Base-by-base conservation (phyloP, 345 rosid genomes). In the Gossypium herbaceum region DNA sequence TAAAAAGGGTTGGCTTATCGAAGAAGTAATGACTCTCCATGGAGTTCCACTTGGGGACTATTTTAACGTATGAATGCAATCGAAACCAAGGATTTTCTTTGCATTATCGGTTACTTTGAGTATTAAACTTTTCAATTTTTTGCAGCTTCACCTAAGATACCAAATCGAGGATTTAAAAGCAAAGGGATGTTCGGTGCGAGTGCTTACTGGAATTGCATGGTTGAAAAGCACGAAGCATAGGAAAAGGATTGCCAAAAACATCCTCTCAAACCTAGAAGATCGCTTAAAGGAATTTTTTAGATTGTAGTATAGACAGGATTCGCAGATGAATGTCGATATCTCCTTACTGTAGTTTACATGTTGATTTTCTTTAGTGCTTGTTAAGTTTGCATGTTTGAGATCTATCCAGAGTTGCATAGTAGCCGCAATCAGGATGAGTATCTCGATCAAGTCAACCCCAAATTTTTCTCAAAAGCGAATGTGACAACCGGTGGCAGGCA, bases 11-110 rank as follows among this genome's bases (percentile, higher is more conserved):
- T 92, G 97, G 98, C 81, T 88, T 68, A 81, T 91, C 1, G 95
- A 94, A 84, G 98, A 94, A 86, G 94, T 94, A 58, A 85, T 91
- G 92, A 88, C 97, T 50, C 91, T 94, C 73, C 97, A 94, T 75
- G 95, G 95, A 76, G 88, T 94, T 74, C 97, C 97, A 22, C 89
- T 92, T 24, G 97, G 97, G 66, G 97, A 94, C 87, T 86, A 87
- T 75, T 94, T 90, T 74, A 92, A 85, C 78, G 96, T 91, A 89
- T 4, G 88, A 56, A 60, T 73, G 41, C 69, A 58, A 58, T 12
- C 29, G 27, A 20, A 34, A 74, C 20, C 52, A 64, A 44, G 48
- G 24, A 3, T 9, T n/a, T 73, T 25, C 39, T 59, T 13, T 63
- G 9, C 12, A 20, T 9, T 62, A 60, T 58, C 59, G 48, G 78